These are phyloP conservation scores for Protea cynaroides DNA, from an alignment of 164 flowering plant genomes.

Conservation along the genomic window DNA sequence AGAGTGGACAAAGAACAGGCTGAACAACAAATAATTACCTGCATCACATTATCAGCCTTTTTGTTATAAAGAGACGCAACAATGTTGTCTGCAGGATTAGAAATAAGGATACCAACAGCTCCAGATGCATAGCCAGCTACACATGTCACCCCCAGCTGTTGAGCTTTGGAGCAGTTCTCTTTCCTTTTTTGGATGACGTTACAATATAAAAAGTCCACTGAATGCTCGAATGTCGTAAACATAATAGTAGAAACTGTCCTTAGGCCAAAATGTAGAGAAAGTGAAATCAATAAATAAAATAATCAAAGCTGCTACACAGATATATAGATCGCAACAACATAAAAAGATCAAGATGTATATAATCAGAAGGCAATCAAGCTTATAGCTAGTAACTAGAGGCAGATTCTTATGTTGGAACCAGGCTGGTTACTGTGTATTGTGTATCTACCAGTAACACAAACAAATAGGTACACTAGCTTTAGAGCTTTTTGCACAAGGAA, in stretches of 20 bases:
- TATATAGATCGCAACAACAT: background rate
- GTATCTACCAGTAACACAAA: too few species aligned
- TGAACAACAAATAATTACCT: slow-evolving; percentile 30
- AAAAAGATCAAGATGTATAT: too few species aligned
- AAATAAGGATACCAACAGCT: slow-evolving; percentile 62
- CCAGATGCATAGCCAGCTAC: slow-evolving; percentile 87
- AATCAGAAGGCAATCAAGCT: background rate
- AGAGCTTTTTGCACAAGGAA: background rate
- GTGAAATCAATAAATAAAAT: background rate
- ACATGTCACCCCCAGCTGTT: slow-evolving; percentile 89
- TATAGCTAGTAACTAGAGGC: background rate
- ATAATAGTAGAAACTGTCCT: slow-evolving; percentile 69
- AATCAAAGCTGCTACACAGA: too few species aligned
- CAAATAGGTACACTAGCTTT: too few species aligned
- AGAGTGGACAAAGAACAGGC: background rate
- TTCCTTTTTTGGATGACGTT: slow-evolving; percentile 49
- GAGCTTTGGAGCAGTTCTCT: slow-evolving; percentile 73
- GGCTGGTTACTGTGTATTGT: too few species aligned
- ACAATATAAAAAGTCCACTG: slow-evolving; percentile 56
- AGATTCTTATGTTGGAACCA: too few species aligned
- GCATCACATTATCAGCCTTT: slow-evolving; percentile 44
- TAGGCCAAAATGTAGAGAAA: slow-evolving; percentile 1
- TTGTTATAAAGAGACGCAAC: slow-evolving; percentile 71
- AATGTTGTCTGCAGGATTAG: slow-evolving; percentile 85
- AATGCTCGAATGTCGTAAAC: slow-evolving; percentile 94